Evolutionary conservation across 2,329 filamentous ascomycete genomes (phyloP), one percentile per base, ranked within the genome.

Genomic region (Fusarium keratoplasticum): DNA sequence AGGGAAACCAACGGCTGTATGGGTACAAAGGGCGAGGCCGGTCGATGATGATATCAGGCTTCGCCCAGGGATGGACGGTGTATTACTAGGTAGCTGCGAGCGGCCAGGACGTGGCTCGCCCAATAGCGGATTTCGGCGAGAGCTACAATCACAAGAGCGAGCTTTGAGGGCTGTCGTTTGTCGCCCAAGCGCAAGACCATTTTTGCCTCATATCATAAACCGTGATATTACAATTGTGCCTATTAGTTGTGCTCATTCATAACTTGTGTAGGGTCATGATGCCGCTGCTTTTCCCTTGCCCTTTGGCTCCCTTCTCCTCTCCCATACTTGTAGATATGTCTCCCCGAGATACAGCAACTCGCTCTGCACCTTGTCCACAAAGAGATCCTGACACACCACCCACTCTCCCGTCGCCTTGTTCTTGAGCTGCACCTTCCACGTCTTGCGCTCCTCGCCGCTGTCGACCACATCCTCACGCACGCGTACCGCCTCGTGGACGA

Each of bases 291-390:
- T 78, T 14, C 77, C 81, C 73, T 84, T 88, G 42, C 81, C 81
- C 77, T 77, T 80, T 13, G 84, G 81, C 70, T 86, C 87, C 80
- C 89, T 92, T 83, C 95, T 90, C 82, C 93, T 88, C 86, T 98
- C 96, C 96, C 96, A 98, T 52, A 99, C 91, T 89, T 98, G 97
- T 67, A 98, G 84, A 86, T 98, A 98, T 65, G 94, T 94, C 87
- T 99, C 96, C 61, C 96, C 95, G 0, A 97, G 93, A 80, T 98
- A 97, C 74, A 99, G 82, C 77, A 97, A 89, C 86, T 99, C 96
- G 72, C 90, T 94, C 83, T 96, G 93, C 22, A 96, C 93, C 83
- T 92, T 92, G 81, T 98, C 94, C 8, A 99, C 96, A 81, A 93
- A 98, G 75, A 99, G 82, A 85, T 99, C 96, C 85, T 99, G 96